Percentiles rank a stretch among this genome's conserved stretches.
phyloP scores from a whole-genome alignment of 83 land plant genomes.

The Isoetes engelmannii region DNA sequence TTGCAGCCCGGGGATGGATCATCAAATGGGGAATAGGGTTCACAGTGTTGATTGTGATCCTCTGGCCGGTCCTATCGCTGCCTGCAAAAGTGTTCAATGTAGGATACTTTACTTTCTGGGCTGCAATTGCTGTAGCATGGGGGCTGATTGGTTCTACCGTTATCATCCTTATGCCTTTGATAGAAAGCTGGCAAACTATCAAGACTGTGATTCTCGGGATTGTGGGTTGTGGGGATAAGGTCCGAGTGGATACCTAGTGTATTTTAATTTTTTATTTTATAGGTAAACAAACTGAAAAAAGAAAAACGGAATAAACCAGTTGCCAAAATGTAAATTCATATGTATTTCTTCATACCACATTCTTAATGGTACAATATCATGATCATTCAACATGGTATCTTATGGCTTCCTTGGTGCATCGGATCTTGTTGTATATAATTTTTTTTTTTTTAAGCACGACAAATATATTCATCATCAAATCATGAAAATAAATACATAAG shows the following conservation, averaged over 20 bases:
- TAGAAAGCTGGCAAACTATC: conserved; percentile 19
- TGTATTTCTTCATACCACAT: not conserved
- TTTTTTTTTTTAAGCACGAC: too few species aligned
- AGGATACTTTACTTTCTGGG: conserved; percentile 23
- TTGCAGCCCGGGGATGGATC: conserved; percentile 70
- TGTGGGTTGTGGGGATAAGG: conserved; percentile 3
- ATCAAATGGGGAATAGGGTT: conserved; percentile 87
- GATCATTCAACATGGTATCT: not conserved
- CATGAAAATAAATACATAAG: too few species aligned
- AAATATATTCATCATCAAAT: too few species aligned
- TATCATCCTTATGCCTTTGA: conserved; percentile 16
- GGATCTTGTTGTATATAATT: too few species aligned
- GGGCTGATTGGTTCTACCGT: conserved; percentile 15
- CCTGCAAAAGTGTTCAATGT: conserved; percentile 41
- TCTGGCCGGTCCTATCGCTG: conserved; percentile 79
- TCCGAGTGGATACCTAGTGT: not conserved
- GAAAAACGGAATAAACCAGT: conserved; percentile 11
- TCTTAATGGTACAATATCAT: not conserved
- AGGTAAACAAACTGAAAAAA: conserved; percentile 11
- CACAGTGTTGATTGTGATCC: conserved; percentile 56
- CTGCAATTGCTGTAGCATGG: conserved; percentile 13
- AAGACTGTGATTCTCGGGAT: not conserved
- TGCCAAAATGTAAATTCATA: not conserved
- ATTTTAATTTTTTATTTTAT: not conserved
- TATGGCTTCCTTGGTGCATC: too few species aligned